phyloP scores from a whole-genome alignment of 805 yeast species.

The Starmerella apicola region DNA sequence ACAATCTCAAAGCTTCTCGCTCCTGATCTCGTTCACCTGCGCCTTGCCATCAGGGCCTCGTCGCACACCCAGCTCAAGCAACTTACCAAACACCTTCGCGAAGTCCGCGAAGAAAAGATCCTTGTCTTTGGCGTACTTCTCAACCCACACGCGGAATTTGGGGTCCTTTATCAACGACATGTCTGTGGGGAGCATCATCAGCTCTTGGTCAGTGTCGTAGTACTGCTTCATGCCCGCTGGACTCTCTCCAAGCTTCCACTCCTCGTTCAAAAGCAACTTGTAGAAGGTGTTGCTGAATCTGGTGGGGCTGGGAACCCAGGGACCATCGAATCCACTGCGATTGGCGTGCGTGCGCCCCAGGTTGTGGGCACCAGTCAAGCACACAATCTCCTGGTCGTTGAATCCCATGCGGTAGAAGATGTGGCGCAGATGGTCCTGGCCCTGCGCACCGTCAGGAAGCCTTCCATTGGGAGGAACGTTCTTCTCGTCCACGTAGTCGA shows the following conservation, averaged over 20 bases:
- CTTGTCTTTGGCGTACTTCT: constrained; percentile 55
- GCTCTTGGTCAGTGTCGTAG: constrained; percentile 41
- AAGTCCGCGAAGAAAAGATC: constrained; percentile 51
- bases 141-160: constrained; percentile 47
- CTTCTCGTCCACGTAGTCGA: constrained; percentile 43
- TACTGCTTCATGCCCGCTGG: constrained; percentile 31
- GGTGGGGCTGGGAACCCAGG: constrained; percentile 79
- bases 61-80: constrained; percentile 63
- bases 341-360: constrained; percentile 51
- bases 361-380: constrained; percentile 49
- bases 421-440: constrained; percentile 40
- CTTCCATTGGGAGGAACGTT: constrained; percentile 53
- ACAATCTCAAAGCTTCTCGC: too few species aligned
- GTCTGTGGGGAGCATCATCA: constrained; percentile 85
- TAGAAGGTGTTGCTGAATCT: constrained; percentile 64
- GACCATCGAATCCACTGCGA: constrained; percentile 73
- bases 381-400: constrained; percentile 50
- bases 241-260: constrained; percentile 37
- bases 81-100: constrained; percentile 51
- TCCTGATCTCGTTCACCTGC: constrained; percentile 22
- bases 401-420: constrained; percentile 51
- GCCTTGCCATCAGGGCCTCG: constrained; percentile 40
- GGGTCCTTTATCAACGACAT: constrained; percentile 54
- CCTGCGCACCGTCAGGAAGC: constrained; percentile 47
- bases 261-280: constrained; percentile 39